These are phyloP conservation scores for Opeltia flavorubescens DNA, from an alignment of 495 filamentous ascomycete genomes.

Conservation along the genomic window DNA sequence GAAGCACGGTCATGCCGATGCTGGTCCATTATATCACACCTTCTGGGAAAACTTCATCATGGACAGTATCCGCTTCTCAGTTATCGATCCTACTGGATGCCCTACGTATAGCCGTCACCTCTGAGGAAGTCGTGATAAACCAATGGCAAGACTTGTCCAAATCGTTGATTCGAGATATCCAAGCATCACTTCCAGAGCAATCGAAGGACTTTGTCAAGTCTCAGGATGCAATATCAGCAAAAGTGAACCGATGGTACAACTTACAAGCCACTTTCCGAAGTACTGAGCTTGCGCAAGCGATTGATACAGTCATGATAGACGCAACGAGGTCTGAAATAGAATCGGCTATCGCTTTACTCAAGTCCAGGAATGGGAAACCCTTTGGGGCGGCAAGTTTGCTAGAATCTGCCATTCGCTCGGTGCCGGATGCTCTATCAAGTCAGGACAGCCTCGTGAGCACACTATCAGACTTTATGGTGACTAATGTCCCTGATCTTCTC, in stretches of 20 bases:
- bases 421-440: slow-evolving; percentile 22
- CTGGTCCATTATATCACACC: slow-evolving; percentile 43
- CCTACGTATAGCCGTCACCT: neutral
- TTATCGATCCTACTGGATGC: slow-evolving; percentile 12
- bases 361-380: slow-evolving; percentile 60
- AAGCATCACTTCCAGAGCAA: slow-evolving; percentile 60
- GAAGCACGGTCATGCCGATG: slow-evolving; percentile 38
- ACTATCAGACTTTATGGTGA: slow-evolving; percentile 29
- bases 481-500: slow-evolving; percentile 35
- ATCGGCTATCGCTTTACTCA: slow-evolving; percentile 34
- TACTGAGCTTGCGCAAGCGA: slow-evolving; percentile 11
- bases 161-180: slow-evolving; percentile 44
- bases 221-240: slow-evolving; percentile 46
- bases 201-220: slow-evolving; percentile 60
- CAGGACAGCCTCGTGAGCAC: slow-evolving; percentile 10
- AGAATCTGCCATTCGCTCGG: slow-evolving; percentile 30
- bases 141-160: slow-evolving; percentile 43
- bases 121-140: slow-evolving; percentile 22
- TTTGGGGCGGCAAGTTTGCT: slow-evolving; percentile 62
- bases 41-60: slow-evolving; percentile 28
- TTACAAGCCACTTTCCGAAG: slow-evolving; percentile 35
- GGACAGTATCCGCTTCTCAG: slow-evolving; percentile 32
- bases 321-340: slow-evolving; percentile 28
- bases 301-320: slow-evolving; percentile 16
- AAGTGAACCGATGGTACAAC: slow-evolving; percentile 48